Conservation (phyloP, 495 filamentous ascomycete genomes). For the Penicillium waksmanii region DNA sequence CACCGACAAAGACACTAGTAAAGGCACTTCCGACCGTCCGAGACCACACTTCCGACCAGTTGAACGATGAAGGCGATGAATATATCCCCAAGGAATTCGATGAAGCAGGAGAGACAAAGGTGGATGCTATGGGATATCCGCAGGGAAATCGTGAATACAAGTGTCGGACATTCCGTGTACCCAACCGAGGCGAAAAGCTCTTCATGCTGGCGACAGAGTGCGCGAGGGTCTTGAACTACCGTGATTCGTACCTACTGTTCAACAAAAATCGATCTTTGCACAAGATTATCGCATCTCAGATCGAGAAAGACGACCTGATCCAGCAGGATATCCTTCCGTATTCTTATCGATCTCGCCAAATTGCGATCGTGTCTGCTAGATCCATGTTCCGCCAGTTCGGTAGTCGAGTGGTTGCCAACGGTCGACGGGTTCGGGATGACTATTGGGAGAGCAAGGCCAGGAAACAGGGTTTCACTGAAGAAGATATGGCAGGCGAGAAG, state of each 20-base stretch:
- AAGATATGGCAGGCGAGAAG: constrained; percentile 95
- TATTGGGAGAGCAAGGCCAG: constrained; percentile 98
- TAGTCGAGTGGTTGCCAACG: constrained; percentile 88
- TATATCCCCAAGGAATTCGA: constrained; percentile 95
- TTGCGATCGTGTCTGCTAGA: constrained; percentile 96
- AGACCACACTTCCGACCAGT: constrained; percentile 97
- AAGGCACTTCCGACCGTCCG: constrained; percentile 95
- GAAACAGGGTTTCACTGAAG: constrained; percentile 98
- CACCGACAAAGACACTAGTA: constrained; percentile 84
- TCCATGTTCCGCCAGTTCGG: constrained; percentile 99
- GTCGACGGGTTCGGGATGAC: constrained; percentile 90
- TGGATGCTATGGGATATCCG: constrained; percentile 77
- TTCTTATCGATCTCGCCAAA: constrained; percentile 96
- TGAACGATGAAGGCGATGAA: constrained; percentile 90
- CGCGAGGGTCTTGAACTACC: constrained; percentile 89
- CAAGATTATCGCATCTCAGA: constrained; percentile 97
- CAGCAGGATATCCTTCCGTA: constrained; percentile 94
- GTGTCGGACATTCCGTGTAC: constrained; percentile 91
- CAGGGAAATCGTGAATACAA: constrained; percentile 85
- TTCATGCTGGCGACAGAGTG: constrained; percentile 99
- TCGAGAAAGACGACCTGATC: constrained; percentile 96
- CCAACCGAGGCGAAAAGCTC: constrained; percentile 85
- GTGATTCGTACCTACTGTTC: constrained; percentile 97
- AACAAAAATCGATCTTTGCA: constrained; percentile 98
- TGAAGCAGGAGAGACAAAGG: constrained; percentile 91